Conservation (phyloP, 2,329 filamentous ascomycete species). For the Botryotinia calthae region DNA sequence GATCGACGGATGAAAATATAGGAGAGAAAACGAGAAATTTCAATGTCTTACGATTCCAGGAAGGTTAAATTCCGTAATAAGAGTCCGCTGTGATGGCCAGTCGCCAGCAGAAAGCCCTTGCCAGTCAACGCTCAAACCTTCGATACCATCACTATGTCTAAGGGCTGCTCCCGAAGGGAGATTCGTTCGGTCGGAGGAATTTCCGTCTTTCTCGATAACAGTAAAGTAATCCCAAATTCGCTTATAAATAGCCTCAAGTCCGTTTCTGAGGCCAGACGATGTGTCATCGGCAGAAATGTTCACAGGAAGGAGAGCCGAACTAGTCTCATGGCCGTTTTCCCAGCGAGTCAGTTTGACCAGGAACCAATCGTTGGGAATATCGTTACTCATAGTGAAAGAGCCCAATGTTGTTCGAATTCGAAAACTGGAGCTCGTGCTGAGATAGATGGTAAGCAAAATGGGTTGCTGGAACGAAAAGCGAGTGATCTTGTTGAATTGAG, state of each 20-base stretch:
- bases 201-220: not conserved
- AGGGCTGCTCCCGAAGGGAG: not conserved
- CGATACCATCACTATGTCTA: constrained; percentile 2
- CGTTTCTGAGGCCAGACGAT: not conserved
- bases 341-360: not conserved
- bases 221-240: not conserved
- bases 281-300: not conserved
- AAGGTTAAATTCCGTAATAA: not conserved
- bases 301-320: not conserved
- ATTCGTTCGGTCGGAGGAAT: not conserved
- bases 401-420: not conserved
- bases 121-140: not conserved
- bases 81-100: not conserved
- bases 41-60: not conserved
- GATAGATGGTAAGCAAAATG: not conserved
- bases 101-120: not conserved
- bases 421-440: not conserved
- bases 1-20: not conserved
- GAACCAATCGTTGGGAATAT: not conserved
- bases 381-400: not conserved
- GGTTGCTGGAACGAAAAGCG: not conserved
- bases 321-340: not conserved
- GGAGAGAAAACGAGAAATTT: not conserved
- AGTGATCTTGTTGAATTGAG: not conserved
- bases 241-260: not conserved